Base-by-base conservation (phyloP, 176 grass and related monocot species). In the Chloris gayana region DNA sequence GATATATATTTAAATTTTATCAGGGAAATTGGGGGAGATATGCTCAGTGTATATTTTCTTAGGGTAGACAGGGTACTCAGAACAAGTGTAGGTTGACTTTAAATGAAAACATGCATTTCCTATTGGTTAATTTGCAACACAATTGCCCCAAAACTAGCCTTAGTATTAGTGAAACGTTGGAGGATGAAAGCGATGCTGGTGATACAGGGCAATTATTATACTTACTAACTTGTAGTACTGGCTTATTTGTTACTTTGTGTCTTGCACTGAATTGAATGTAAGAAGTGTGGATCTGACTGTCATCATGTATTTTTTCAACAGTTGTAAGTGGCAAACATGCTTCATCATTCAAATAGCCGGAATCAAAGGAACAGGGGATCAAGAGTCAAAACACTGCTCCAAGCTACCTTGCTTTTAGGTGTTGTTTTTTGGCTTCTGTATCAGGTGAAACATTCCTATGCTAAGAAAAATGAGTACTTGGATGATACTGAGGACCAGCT, bases 361-460 rank as follows among this genome's bases (percentile, higher is more conserved):
- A 54, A 88, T 62, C 86, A 86, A 54, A 91, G 86, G 80, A 84
- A 86, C 72, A 82, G 67, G 88, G 88, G 86, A 64, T 87, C 92
- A 71, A 94, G 79, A 81, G 26, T 91, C 76, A 94, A 91, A 85
- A 91, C 76, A 34, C 26, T 81, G 49, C 69, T 94, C 39, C 86
- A 94, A 69, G 86, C 76, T 61, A 46, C 86, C 4, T 67, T 94
- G 17, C 76, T 94, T 91, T 57, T 89, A 42, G 82, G 57, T 83
- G 80, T 91, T 42, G 50, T 81, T 53, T 45, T 89, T 64, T 94
- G 92, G 92, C 84, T 91, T 85, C 38, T 82, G 22, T 88, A 91
- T 82, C 88, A 87, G 68, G 74, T 91, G 56, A 85, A 83, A 69
- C 90, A 88, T 85, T 88, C 86, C 32, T 82, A 83, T 72, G 83